Conservation (phyloP, 2,329 filamentous ascomycete genomes). For the Gliomastix tumulicola region DNA sequence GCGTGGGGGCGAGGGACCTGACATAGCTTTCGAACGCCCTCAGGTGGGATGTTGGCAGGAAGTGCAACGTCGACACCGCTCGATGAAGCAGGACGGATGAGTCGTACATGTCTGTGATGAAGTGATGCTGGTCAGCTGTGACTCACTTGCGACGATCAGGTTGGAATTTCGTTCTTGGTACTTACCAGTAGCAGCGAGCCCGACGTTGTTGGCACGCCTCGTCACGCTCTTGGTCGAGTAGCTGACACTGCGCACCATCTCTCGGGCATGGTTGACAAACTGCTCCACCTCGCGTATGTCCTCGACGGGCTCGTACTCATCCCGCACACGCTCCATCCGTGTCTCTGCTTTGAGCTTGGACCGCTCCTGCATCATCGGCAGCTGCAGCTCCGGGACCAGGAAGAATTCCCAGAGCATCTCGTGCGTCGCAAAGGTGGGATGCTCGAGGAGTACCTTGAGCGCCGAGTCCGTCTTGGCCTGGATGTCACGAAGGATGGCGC, state of each 20-base stretch:
- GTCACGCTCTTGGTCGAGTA: slow-evolving; percentile 77
- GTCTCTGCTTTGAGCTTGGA: slow-evolving; percentile 81
- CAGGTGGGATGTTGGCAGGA: slow-evolving; percentile 62
- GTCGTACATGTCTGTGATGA: slow-evolving; percentile 56
- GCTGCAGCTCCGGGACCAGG: slow-evolving; percentile 86
- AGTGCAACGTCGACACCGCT: slow-evolving; percentile 49
- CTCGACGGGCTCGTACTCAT: slow-evolving; percentile 80
- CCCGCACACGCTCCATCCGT: slow-evolving; percentile 74
- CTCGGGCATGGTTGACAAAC: slow-evolving; percentile 84
- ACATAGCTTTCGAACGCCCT: slow-evolving; percentile 69
- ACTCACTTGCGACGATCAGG: background rate
- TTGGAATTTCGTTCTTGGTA: slow-evolving; percentile 1
- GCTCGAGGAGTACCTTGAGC: slow-evolving; percentile 74
- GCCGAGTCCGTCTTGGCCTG: slow-evolving; percentile 85
- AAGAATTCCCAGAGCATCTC: slow-evolving; percentile 99
- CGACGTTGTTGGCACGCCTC: slow-evolving; percentile 68
- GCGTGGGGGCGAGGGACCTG: slow-evolving; percentile 54
- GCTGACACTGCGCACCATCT: slow-evolving; percentile 81
- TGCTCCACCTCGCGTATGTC: slow-evolving; percentile 86
- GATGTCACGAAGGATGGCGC: slow-evolving; percentile 78
- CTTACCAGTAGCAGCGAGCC: slow-evolving; percentile 55
- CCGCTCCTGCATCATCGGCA: slow-evolving; percentile 82
- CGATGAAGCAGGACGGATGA: slow-evolving; percentile 49
- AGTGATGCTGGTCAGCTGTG: background rate
- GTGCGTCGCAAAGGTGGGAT: slow-evolving; percentile 90